These are phyloP conservation scores for Aureobasidium melanogenum DNA, from an alignment of 2,329 filamentous ascomycete genomes.

Conservation along the genomic window DNA sequence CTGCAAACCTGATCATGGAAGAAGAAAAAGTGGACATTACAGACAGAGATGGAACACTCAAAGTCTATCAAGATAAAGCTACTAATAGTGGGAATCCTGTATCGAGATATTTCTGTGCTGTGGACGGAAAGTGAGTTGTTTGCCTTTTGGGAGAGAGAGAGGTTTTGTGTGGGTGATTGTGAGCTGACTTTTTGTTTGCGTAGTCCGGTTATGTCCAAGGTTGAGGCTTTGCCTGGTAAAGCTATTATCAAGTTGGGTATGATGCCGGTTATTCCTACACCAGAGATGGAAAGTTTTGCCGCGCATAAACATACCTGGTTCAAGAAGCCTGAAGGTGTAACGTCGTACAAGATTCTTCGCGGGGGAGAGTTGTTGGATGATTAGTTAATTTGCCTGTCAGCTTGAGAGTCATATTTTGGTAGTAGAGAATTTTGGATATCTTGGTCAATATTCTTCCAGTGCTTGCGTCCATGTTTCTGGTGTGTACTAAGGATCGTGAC, in stretches of 20 bases:
- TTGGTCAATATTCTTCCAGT: not conserved
- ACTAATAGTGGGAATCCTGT: constrained; percentile 41
- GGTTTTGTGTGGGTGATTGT: not conserved
- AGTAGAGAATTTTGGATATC: not conserved
- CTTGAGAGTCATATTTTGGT: too few species aligned
- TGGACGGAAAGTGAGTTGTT: constrained; percentile 36
- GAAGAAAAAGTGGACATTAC: constrained; percentile 37
- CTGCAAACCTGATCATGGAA: constrained; percentile 34
- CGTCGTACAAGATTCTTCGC: constrained; percentile 29
- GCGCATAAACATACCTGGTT: constrained; percentile 37
- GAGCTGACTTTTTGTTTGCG: not conserved
- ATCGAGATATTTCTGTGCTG: constrained; percentile 37
- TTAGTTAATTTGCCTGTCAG: not conserved
- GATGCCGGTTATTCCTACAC: constrained; percentile 38
- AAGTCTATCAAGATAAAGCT: constrained; percentile 35
- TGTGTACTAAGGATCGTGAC: too few species aligned
- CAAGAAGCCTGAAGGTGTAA: constrained; percentile 29
- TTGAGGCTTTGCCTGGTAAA: constrained; percentile 26
- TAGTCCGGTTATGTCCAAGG: constrained; percentile 38
- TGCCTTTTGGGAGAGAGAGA: not conserved
- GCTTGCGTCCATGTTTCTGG: too few species aligned
- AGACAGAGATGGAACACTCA: constrained; percentile 37
- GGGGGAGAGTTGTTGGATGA: constrained; percentile 1
- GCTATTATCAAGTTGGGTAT: constrained; percentile 44
- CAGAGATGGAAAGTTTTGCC: constrained; percentile 38